A percentile compares a stretch with the other conserved stretches of the same genome.
Conservation (phyloP, 73 alveolate species). For the Uronychia setigera region DNA sequence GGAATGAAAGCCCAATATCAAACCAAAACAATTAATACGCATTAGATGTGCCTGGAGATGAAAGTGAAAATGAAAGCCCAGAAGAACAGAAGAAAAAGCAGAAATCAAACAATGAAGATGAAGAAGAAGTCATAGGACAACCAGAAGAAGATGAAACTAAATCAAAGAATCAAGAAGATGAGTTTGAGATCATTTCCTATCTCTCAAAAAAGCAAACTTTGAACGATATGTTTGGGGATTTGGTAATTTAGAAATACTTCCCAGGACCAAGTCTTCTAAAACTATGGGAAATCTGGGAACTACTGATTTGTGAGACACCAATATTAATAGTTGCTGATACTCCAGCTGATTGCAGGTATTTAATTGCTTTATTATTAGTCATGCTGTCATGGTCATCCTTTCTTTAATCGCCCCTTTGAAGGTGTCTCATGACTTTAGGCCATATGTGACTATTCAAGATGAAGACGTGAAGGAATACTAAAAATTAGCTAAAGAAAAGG, state of each 20-base stretch:
- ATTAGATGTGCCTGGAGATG: not conserved
- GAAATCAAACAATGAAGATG: too few species aligned
- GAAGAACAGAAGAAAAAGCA: too few species aligned
- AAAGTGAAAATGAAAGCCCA: too few species aligned
- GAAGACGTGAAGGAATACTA: slow-evolving; percentile 34
- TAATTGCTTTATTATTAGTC: too few species aligned
- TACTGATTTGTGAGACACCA: slow-evolving; percentile 54
- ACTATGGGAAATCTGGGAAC: slow-evolving; percentile 57
- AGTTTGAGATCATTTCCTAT: slow-evolving; percentile 26
- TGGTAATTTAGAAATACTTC: slow-evolving; percentile 37
- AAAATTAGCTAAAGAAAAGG: slow-evolving; percentile 11
- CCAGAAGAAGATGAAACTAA: not conserved
- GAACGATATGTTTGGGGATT: slow-evolving; percentile 47
- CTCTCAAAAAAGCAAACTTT: slow-evolving; percentile 38
- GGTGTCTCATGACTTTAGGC: slow-evolving; percentile 34
- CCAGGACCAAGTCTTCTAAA: slow-evolving; percentile 16
- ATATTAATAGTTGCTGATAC: slow-evolving; percentile 37
- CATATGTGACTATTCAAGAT: slow-evolving; percentile 49
- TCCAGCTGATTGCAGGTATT: slow-evolving; percentile 50
- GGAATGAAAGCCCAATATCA: not conserved
- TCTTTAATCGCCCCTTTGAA: slow-evolving; percentile 47
- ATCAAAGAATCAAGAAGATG: slow-evolving; percentile 11
- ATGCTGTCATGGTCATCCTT: slow-evolving; percentile 28
- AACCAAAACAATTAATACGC: not conserved
- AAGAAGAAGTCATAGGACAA: too few species aligned